Base-by-base conservation (phyloP, 352 stramenopile species). In the Thraustochytrium striatum region DNA sequence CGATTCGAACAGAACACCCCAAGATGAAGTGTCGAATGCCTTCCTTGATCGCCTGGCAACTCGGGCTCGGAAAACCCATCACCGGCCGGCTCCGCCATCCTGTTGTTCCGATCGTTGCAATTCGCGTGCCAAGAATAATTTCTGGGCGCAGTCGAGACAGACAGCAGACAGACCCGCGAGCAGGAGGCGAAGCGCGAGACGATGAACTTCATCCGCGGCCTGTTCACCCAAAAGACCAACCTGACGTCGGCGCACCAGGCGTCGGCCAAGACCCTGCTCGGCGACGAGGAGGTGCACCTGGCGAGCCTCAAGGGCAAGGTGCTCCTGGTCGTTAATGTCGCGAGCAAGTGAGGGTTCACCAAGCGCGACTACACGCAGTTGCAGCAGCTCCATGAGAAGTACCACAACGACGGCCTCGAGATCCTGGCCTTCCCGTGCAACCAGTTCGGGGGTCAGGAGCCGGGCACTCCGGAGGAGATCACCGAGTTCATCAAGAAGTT, bases 361-460 rank as follows among this genome's bases (percentile, higher is more conserved):
- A 82, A 88, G 57, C 68, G 78, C 32, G 85, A 90, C 39, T 91
- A 88, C 73, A 72, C 69, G 11, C 72, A 87, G 32, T 70, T 88
- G 33, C 82, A 88, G 69, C n/a, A 55, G 32, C 70, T 88, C 3
- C 75, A 88, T 30, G 82, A 86, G 21, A 79, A 83, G 62, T 85
- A 88, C 72, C 57, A 82, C 21, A 72, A 85, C 1, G 70, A 86
- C 8, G 85, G 85, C 16, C 78, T 88, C 21, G 57, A 68, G 16
- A 70, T 88, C 33, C 44, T 88, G 1, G 85, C 69, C 9, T 87
- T 88, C 70, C 85, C 85, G 19, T 86, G 83, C 59, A 88, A 89
- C 62, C 85, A n/a, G n/a, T 90, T 90, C 70, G 83, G 53, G 0
- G 72, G 55, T 11, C 86, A 90, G 55, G 87, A 91, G 79, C 85